Base-by-base conservation (phyloP, 768 basidiomycete species). In the Naganishia vishniacii region DNA sequence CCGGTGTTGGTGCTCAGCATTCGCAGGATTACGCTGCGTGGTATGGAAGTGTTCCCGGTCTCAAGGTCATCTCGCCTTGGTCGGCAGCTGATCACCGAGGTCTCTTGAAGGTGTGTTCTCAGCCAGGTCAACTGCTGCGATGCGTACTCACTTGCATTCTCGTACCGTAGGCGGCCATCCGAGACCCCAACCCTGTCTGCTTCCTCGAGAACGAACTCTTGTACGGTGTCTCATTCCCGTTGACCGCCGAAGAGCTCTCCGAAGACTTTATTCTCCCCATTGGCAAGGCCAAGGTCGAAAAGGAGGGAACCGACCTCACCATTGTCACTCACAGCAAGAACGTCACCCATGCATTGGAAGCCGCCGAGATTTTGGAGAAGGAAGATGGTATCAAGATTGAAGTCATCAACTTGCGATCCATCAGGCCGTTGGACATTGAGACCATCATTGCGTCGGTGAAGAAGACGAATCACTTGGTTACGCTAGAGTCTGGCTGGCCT, bases 131-230 rank as follows among this genome's bases (percentile, higher is more conserved):
- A 18, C 26, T 26, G 48, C 4, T 12, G 48, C 26, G 7, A 9
- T 44, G 5, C 12, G 16, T 60, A 26, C 26, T 13, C 28, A 15
- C 13, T 9, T 56, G 5, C 18, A 44, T 44, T 58, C 34, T 7
- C 34, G 11, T 32, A 6, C 31, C 23, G 12, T 26, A 93, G 91
- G 79, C 91, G 67, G 95, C 95, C 42, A 98, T 99, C 75, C 89
- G 95, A 41, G 95, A 99, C 79, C 93, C 93, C 60, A 98, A 94
- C 81, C 92, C 92, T 15, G 89, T 97, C 70, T 92, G 97, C 70
- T 92, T 99, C 84, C 88, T 99, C 59, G 95, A 99, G 78, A 99
- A 99, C 80, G 95, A 99, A 79, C 91, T 99, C 85, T 79, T 99
- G 77, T 99, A 99, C 81, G 95, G 95, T 79, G 86, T 92, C 68